Conservation (phyloP, 1,284 basidiomycete genomes). For the Irpex sp. region DNA sequence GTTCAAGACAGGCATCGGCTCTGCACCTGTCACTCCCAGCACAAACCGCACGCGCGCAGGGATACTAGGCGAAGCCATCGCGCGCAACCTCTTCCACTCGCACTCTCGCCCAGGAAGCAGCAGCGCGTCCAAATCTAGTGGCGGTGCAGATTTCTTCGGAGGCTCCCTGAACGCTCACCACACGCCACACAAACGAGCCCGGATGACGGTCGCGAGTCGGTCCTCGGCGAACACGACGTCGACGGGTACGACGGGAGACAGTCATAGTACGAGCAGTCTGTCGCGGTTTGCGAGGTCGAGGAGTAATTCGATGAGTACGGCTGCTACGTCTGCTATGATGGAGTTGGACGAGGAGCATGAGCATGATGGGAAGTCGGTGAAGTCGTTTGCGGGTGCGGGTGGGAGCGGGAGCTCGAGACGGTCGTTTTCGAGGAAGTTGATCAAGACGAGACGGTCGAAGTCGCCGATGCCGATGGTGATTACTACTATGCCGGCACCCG, state of each 20-base stretch:
- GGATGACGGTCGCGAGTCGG: slow-evolving; percentile 56
- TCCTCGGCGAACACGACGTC: slow-evolving; percentile 66
- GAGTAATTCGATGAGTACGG: slow-evolving; percentile 61
- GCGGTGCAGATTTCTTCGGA: slow-evolving; percentile 51
- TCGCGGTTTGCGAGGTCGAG: slow-evolving; percentile 56
- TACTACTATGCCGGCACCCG: slow-evolving; percentile 26
- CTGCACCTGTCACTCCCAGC: slow-evolving; percentile 77
- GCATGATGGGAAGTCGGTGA: slow-evolving; percentile 36
- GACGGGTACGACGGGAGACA: slow-evolving; percentile 47
- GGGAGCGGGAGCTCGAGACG: slow-evolving; percentile 35
- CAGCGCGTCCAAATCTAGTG: slow-evolving; percentile 42
- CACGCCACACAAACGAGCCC: slow-evolving; percentile 42
- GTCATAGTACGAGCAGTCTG: slow-evolving; percentile 37
- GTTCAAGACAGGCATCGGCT: slow-evolving; percentile 71
- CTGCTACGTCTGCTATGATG: slow-evolving; percentile 39
- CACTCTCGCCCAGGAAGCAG: slow-evolving; percentile 33
- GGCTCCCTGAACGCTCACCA: slow-evolving; percentile 52
- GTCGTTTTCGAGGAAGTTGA: slow-evolving; percentile 40
- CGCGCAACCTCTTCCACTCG: slow-evolving; percentile 67
- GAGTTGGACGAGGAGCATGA: slow-evolving; percentile 54
- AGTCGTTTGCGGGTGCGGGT: slow-evolving; percentile 26
- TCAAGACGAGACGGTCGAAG: slow-evolving; percentile 54
- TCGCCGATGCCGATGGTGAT: slow-evolving; percentile 35
- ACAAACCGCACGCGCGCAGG: slow-evolving; percentile 64
- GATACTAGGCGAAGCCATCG: slow-evolving; percentile 82